These are phyloP conservation scores for Neurospora pannonica DNA, from an alignment of 495 filamentous ascomycete species.

Conservation along the genomic window DNA sequence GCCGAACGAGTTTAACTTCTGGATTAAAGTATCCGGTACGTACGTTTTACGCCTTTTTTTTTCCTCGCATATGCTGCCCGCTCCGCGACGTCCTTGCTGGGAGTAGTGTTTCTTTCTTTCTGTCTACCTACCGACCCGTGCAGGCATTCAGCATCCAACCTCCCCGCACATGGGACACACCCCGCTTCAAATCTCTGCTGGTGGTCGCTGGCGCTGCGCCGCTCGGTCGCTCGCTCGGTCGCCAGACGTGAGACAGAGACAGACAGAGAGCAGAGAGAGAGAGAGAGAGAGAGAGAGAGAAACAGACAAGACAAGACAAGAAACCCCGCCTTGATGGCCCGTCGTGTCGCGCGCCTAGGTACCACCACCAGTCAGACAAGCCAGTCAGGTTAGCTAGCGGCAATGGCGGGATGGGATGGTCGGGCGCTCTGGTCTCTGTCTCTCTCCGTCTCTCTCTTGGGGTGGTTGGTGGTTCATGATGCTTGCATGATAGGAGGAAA, in stretches of 20 bases:
- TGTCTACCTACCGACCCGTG: constrained; percentile 6
- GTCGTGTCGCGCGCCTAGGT: not conserved
- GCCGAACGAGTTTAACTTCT: not conserved
- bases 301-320: not conserved
- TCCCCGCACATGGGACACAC: not conserved
- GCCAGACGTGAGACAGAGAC: not conserved
- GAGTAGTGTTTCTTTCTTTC: constrained; percentile 11
- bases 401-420: not conserved
- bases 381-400: not conserved
- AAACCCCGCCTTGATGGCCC: not conserved
- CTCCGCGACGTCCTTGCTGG: constrained; percentile 1
- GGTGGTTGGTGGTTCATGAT: not conserved
- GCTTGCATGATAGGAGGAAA: not conserved
- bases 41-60: not conserved
- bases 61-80: not conserved
- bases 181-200: not conserved
- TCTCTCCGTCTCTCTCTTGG: not conserved
- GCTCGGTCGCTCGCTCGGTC: not conserved
- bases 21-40: not conserved
- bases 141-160: not conserved
- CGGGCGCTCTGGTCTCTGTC: not conserved
- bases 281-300: not conserved
- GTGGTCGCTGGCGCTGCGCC: not conserved
- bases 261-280: not conserved
- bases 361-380: not conserved